These are phyloP conservation scores for Mycena albidolilacea DNA, from an alignment of 768 basidiomycete genomes.

Conservation along the genomic window DNA sequence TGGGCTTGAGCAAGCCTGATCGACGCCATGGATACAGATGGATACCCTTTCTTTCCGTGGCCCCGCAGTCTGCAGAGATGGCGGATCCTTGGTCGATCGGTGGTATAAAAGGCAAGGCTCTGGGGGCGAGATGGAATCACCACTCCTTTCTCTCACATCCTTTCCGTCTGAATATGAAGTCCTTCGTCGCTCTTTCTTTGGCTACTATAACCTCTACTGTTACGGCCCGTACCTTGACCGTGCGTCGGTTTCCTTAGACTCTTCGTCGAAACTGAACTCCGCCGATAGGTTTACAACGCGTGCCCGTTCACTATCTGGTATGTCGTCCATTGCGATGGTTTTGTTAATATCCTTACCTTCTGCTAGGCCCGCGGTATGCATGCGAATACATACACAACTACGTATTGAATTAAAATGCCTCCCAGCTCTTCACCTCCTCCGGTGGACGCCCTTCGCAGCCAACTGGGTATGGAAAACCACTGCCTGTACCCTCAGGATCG, in stretches of 20 bases:
- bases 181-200: constrained; percentile 35
- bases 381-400: background rate
- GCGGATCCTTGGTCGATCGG: too few species aligned
- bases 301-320: constrained; percentile 25
- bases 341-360: background rate
- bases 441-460: constrained; percentile 25
- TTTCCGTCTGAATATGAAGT: constrained; percentile 5
- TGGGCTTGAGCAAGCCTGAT: too few species aligned
- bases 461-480: constrained; percentile 8
- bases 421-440: constrained; percentile 27
- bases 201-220: constrained; percentile 10
- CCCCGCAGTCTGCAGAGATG: too few species aligned
- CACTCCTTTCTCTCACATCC: too few species aligned
- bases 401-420: background rate
- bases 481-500: background rate
- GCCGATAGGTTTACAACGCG: constrained; percentile 11
- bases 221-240: constrained; percentile 27
- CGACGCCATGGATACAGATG: too few species aligned
- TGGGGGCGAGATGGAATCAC: too few species aligned
- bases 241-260: background rate
- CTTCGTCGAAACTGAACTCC: background rate
- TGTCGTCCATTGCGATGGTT: background rate
- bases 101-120: too few species aligned
- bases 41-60: too few species aligned
- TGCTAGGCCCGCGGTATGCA: constrained; percentile 46